Base-by-base conservation (phyloP, 2,329 filamentous ascomycete species). In the Aspergillus fructus region DNA sequence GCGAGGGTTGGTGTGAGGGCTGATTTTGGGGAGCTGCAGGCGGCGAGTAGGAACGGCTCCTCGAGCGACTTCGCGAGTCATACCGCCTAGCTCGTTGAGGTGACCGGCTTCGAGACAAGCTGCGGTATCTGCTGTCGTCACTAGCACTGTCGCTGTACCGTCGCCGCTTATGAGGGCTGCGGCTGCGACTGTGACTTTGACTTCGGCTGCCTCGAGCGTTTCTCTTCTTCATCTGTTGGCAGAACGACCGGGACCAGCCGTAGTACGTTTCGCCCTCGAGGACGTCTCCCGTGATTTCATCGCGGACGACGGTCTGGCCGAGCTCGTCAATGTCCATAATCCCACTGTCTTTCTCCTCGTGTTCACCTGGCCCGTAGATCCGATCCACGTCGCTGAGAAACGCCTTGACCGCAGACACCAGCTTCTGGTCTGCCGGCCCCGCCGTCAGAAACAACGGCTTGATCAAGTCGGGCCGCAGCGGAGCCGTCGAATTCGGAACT, bases 171-270 rank as follows among this genome's bases (percentile, higher is more conserved):
- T 62, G 60, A 77, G 3, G 79, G 78, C 53, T 81, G 76, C 64
- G 79, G 69, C 66, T 85, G 76, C 1, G 49, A 6, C 45, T 48
- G 23, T 8, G 42, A 69, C 66, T 85, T 76, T 0, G 80, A 37
- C 42, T n/a, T 78, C 49, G 81, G 77, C 63, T 78, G 69, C 75
- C 68, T 23, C 55, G 59, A 23, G 63, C 59, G 8, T 64, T 70
- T 49, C 72, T 66, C 59, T 70, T 74, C 74, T 88, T 91, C 89
- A 94, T 94, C 68, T 89, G 89, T 63, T 90, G 81, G 70, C 90
- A 96, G 64, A 96, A 94, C 1, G 79, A 79, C 40, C 84, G 83
- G 5, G 91, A 93, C 92, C 92, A 96, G 59, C 91, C 92, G 69
- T 96, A 96, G 71, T 96, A 96, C 1, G 89, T 90, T 61, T 90